Evolutionary conservation across 441 rosid genomes (phyloP), one percentile per base, ranked within the genome.

Genomic region (Cnidoscolus chayamansa): DNA sequence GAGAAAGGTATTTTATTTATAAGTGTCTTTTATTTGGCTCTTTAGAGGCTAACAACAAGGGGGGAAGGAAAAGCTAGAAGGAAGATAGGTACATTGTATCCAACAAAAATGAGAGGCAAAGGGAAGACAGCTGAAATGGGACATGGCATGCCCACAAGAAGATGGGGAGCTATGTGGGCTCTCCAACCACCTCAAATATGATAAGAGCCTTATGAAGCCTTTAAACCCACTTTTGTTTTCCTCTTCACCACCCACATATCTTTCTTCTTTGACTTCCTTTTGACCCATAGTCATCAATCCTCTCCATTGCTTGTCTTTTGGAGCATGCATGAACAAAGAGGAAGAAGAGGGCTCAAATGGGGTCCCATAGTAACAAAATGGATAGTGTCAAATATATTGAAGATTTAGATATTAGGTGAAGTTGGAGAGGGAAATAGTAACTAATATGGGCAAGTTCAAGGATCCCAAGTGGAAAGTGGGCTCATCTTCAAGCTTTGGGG

Each of bases 361-460:
- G 83, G 80, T 45, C 84, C 82, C 80, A 47, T 56, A 3, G 12
- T 32, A 69, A 66, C 60, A n/a, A 65, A 75, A 63, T 71, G 74
- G 83, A 79, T 75, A 73, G 81, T 67, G 75, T 51, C 74, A 57
- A 17, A 62, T 71, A 77, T 66, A 71, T 74, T 71, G 25, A 25
- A 78, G 58, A 66, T 63, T 65, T 68, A 74, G 82, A 74, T 55
- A 65, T 73, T 69, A 74, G 85, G 86, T 82, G 83, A 76, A 73
- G 82, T 54, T 76, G 77, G 73, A 70, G 61, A 60, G 72, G 4
- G 40, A 67, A 58, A 19, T 48, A 37, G 72, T 72, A 78, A 74
- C 73, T 78, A 72, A 81, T 70, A 77, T 83, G 94, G 91, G 86
- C 90, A 88, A 87, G 83, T 90, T 88, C 92, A 89, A 84, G 83